Conservation (phyloP, 2,329 filamentous ascomycete genomes). For the Cladosporium sp. region DNA sequence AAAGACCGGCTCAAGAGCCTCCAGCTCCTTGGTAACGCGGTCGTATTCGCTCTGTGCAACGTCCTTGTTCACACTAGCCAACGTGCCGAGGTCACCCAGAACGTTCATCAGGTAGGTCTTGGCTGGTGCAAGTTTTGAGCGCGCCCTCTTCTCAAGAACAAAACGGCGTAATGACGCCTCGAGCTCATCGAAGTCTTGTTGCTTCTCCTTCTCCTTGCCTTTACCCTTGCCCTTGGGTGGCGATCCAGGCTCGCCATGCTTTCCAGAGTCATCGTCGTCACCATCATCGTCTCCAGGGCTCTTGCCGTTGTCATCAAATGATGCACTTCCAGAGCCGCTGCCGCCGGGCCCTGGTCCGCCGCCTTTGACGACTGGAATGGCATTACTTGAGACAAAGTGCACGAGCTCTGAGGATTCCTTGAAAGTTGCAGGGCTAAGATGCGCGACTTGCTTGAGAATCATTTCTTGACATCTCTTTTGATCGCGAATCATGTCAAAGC, state of each 20-base stretch:
- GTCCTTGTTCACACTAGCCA: slow-evolving; percentile 82
- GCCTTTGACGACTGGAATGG: slow-evolving; percentile 68
- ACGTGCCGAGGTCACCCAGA: slow-evolving; percentile 74
- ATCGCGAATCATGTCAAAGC: slow-evolving; percentile 89
- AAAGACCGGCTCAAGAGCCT: slow-evolving; percentile 76
- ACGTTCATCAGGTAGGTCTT: slow-evolving; percentile 95
- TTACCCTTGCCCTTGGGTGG: slow-evolving; percentile 65
- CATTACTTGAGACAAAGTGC: slow-evolving; percentile 96
- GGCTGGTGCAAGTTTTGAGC: slow-evolving; percentile 91
- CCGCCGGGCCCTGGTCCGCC: slow-evolving; percentile 52
- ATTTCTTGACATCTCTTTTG: slow-evolving; percentile 86
- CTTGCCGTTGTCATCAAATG: slow-evolving; percentile 34
- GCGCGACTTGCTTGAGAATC: slow-evolving; percentile 83
- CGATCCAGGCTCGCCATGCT: slow-evolving; percentile 43
- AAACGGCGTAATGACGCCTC: slow-evolving; percentile 87
- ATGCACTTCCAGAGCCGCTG: slow-evolving; percentile 30
- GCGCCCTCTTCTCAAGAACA: slow-evolving; percentile 89
- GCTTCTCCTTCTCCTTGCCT: slow-evolving; percentile 69
- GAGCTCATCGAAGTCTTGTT: slow-evolving; percentile 82
- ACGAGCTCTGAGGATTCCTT: slow-evolving; percentile 91
- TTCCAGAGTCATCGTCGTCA: slow-evolving; percentile 52
- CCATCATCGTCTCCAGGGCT: slow-evolving; percentile 33
- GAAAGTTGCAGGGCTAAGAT: slow-evolving; percentile 84
- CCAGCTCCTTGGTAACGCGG: slow-evolving; percentile 73
- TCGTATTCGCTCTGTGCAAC: slow-evolving; percentile 81